phyloP scores from a whole-genome alignment of 331 rosid genomes.

The Erythrophleum ivorense region DNA sequence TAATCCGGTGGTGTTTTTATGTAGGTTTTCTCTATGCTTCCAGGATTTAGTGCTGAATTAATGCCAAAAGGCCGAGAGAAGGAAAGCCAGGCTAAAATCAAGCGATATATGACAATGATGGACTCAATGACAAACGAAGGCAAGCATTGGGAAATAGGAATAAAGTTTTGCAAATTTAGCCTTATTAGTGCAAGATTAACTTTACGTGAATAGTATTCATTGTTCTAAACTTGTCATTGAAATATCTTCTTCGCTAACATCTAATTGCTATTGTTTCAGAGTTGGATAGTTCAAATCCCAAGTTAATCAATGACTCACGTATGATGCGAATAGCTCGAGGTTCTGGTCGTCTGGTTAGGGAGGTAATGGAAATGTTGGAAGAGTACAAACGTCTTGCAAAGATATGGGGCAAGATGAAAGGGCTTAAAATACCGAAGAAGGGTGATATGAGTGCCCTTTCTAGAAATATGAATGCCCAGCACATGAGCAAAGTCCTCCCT shows the following conservation, averaged over 20 bases:
- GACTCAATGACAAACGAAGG: slow-evolving; percentile 90
- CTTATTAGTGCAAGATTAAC: slow-evolving; percentile 12
- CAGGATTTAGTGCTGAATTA: slow-evolving; percentile 68
- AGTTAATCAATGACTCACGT: slow-evolving; percentile 72
- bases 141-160: slow-evolving; percentile 35
- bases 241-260: slow-evolving; percentile 29
- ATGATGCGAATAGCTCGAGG: slow-evolving; percentile 83
- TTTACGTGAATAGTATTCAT: not conserved
- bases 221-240: not conserved
- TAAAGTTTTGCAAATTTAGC: not conserved
- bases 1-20: slow-evolving; percentile 41
- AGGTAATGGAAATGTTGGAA: slow-evolving; percentile 78
- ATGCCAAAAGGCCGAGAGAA: slow-evolving; percentile 85
- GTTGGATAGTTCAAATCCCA: slow-evolving; percentile 80
- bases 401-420: slow-evolving; percentile 73
- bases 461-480: slow-evolving; percentile 79
- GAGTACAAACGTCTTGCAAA: slow-evolving; percentile 77
- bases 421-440: slow-evolving; percentile 79
- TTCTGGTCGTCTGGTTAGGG: slow-evolving; percentile 68
- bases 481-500: slow-evolving; percentile 84
- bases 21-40: slow-evolving; percentile 84
- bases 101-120: slow-evolving; percentile 95
- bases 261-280: slow-evolving; percentile 53
- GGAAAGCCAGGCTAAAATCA: slow-evolving; percentile 79
- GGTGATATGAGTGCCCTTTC: slow-evolving; percentile 72